Evolutionary conservation across 768 basidiomycete genomes (phyloP), one percentile per base, ranked within the genome.

Genomic region (Roridomyces roridus): DNA sequence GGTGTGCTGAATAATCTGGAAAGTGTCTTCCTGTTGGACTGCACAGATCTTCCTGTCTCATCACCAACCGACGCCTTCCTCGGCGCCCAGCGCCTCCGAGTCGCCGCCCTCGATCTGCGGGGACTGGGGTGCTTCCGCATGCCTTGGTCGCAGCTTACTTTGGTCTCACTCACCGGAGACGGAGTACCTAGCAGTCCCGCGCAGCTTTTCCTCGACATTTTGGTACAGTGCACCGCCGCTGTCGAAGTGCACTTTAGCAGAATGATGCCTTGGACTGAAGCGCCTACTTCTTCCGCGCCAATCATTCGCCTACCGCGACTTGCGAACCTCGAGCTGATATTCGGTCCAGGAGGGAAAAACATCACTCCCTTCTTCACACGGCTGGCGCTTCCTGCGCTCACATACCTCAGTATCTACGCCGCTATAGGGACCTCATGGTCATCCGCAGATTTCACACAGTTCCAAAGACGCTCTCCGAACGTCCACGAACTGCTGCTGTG

Each of bases 91-190:
- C 46, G 46, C 35, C 46, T 59, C 4, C 46, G 25, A 25, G 8
- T 10, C 0, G 46, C 49, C 10, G 10, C 3, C 10, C 47, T 59
- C 10, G 34, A 11, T 3, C 40, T 26, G 21, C 2, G 0, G 20
- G 1, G 14, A 2, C 40, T 23, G 3, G 23, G 7, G 14, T 43
- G 7, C 20, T 42, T 55, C 15, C 49, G 18, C 18, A 42, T 50
- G 41, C 58, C 51, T 4, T 59, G 58, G 58, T 28, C 47, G 8
- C 58, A 59, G 31, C 52, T 59, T 42, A 54, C 43, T 0, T 10
- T 44, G 21, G 23, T 59, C n/a, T n/a, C 6, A 29, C 18, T 14
- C 20, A 3, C 50, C 17, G 4, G 3, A 23, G 29, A 6, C 20
- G 37, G n/a, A n/a, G n/a, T n/a, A n/a, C n/a, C n/a, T n/a, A n/a